A percentile compares a stretch with the other conserved stretches of the same genome.
Evolutionary conservation across 495 filamentous ascomycete species (phyloP).

Genomic region (Penicillium macrosclerotiorum): DNA sequence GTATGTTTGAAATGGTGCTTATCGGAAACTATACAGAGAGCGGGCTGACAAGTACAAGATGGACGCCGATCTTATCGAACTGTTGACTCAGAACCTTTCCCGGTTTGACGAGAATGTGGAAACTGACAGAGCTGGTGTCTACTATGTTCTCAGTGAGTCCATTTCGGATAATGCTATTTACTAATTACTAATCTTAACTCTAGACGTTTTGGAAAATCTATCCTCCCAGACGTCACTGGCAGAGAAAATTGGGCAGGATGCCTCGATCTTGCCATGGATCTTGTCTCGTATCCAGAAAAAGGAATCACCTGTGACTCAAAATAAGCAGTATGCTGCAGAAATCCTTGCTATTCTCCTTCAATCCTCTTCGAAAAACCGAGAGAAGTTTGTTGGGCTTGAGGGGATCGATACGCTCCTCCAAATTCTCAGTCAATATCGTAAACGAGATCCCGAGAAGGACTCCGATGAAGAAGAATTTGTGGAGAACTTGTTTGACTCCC

Average conservation of each 20-base stretch:
- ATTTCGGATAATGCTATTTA: no score
- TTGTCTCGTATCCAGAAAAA: constrained; percentile 64
- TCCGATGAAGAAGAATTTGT: constrained; percentile 92
- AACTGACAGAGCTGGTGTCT: constrained; percentile 77
- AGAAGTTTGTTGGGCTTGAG: constrained; percentile 61
- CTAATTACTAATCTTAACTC: constrained; percentile 14
- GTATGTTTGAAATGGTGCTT: constrained; percentile 30
- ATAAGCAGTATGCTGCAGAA: constrained; percentile 95
- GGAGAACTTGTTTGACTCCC: constrained; percentile 84
- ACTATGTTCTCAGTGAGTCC: constrained; percentile 67
- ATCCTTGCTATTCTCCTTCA: constrained; percentile 83
- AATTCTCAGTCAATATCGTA: constrained; percentile 83
- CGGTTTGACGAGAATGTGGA: constrained; percentile 79
- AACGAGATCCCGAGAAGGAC: constrained; percentile 80
- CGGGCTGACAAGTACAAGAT: constrained; percentile 39
- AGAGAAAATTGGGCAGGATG: constrained; percentile 67
- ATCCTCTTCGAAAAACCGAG: constrained; percentile 62
- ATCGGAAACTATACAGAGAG: not conserved
- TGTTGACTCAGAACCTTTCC: constrained; percentile 81
- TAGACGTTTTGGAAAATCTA: constrained; percentile 78
- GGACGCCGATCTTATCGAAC: constrained; percentile 76
- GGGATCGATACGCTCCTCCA: constrained; percentile 80
- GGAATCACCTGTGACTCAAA: constrained; percentile 68
- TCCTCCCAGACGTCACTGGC: constrained; percentile 65
- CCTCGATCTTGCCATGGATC: constrained; percentile 70